Percentiles rank a stretch among this genome's conserved stretches.
phyloP scores from a whole-genome alignment of 768 basidiomycete species.

The Lactarius sp. region DNA sequence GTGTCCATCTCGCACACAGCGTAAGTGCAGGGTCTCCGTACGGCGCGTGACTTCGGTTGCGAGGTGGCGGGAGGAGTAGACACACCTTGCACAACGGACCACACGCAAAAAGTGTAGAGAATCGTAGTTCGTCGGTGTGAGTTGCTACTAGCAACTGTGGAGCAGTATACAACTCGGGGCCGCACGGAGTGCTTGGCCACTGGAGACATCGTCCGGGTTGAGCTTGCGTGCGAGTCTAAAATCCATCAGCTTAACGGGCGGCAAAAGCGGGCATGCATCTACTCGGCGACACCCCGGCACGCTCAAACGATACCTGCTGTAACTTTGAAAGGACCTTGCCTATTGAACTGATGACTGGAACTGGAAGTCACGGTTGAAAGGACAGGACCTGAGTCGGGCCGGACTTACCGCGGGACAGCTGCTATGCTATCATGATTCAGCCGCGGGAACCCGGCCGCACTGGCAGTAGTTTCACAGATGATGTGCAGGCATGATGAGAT shows the following conservation, averaged over 20 bases:
- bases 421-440: too few relatives aligned
- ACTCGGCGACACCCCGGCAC: too few relatives aligned
- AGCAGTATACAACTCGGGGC: slow-evolving; percentile 84
- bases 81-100: not conserved
- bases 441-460: too few relatives aligned
- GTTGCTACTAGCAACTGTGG: slow-evolving; percentile 56
- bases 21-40: slow-evolving; percentile 46
- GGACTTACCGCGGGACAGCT: too few relatives aligned
- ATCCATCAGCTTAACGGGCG: slow-evolving; percentile 75
- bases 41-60: slow-evolving; percentile 43
- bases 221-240: slow-evolving; percentile 88
- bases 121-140: slow-evolving; percentile 25
- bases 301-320: too few relatives aligned
- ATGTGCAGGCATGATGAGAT: too few relatives aligned
- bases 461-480: too few relatives aligned
- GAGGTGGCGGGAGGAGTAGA: too few relatives aligned
- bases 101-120: slow-evolving; percentile 16
- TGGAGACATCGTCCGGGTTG: slow-evolving; percentile 52
- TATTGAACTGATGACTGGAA: slow-evolving; percentile 3
- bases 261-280: slow-evolving; percentile 14
- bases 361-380: too few relatives aligned
- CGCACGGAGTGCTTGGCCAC: slow-evolving; percentile 74
- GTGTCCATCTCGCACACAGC: slow-evolving; percentile 82
- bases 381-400: too few relatives aligned
- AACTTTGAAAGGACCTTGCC: slow-evolving; percentile 43